phyloP scores from a whole-genome alignment of 2,329 filamentous ascomycete species.

The Hymenoscyphus fructigenus region DNA sequence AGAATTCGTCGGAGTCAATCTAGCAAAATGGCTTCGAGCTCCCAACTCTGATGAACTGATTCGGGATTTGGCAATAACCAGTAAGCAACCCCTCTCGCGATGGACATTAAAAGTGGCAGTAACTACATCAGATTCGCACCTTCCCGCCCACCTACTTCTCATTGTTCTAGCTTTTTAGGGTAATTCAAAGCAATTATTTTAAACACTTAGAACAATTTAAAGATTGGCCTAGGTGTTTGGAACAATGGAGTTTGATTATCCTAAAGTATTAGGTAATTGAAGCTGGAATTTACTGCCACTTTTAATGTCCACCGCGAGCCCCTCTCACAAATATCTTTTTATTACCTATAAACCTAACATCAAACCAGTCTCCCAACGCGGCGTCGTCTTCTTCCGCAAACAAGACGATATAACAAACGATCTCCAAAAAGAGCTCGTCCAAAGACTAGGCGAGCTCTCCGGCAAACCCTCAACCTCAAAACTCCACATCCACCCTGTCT shows the following conservation, averaged over 20 bases:
- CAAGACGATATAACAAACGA: slow-evolving; percentile 61
- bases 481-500: slow-evolving; percentile 61
- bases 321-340: neutral
- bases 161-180: no score
- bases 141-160: no score
- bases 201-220: no score
- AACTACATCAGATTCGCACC: no score
- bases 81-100: slow-evolving; percentile 27
- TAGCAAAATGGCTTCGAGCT: slow-evolving; percentile 48
- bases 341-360: neutral
- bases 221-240: no score
- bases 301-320: no score
- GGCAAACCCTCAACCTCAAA: slow-evolving; percentile 56
- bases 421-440: slow-evolving; percentile 64
- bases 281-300: no score
- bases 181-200: no score
- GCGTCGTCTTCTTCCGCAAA: slow-evolving; percentile 68
- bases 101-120: no score
- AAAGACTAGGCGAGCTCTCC: slow-evolving; percentile 57
- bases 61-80: slow-evolving; percentile 50
- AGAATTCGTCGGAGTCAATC: slow-evolving; percentile 44
- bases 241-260: no score
- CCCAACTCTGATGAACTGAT: slow-evolving; percentile 48
- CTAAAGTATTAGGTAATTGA: no score
- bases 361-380: slow-evolving; percentile 60